phyloP scores from a whole-genome alignment of 345 rosid genomes.

The Diplotaxis tenuifolia region DNA sequence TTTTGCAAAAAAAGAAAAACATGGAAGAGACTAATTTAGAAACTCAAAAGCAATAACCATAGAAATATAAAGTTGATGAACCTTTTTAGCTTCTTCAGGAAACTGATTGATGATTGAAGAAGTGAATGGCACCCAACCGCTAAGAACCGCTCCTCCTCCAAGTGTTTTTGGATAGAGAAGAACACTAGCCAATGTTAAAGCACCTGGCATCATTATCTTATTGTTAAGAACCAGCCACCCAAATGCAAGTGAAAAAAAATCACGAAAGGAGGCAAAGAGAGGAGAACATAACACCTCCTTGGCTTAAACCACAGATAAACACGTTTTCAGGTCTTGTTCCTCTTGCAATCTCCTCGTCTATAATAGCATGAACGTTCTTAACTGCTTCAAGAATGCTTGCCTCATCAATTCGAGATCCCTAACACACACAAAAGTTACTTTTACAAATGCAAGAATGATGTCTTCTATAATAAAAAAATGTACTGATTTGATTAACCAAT shows the following conservation, averaged over 20 bases:
- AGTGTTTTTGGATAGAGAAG: conserved; percentile 75
- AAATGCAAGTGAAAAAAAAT: background rate
- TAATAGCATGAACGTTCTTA: conserved; percentile 64
- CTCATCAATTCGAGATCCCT: conserved; percentile 77
- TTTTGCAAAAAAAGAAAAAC: background rate
- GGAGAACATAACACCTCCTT: conserved; percentile 56
- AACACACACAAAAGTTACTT: background rate
- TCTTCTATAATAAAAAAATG: background rate
- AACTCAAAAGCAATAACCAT: background rate
- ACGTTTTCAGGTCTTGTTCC: conserved; percentile 65
- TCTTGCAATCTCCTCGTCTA: conserved; percentile 63
- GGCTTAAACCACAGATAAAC: conserved; percentile 83
- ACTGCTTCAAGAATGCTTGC: conserved; percentile 63
- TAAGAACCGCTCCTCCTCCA: conserved; percentile 81
- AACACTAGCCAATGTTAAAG: conserved; percentile 77
- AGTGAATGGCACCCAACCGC: conserved; percentile 88
- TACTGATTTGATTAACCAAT: background rate
- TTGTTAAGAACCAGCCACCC: background rate
- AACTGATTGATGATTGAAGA: conserved; percentile 48
- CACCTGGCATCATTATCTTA: conserved; percentile 41
- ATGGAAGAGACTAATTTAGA: background rate
- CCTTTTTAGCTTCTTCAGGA: conserved; percentile 66
- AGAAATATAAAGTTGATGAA: background rate
- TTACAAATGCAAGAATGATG: background rate
- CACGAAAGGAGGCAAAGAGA: conserved; percentile 18